Conservation (phyloP, 306 rosid genomes). For the Acmispon strigosus region DNA sequence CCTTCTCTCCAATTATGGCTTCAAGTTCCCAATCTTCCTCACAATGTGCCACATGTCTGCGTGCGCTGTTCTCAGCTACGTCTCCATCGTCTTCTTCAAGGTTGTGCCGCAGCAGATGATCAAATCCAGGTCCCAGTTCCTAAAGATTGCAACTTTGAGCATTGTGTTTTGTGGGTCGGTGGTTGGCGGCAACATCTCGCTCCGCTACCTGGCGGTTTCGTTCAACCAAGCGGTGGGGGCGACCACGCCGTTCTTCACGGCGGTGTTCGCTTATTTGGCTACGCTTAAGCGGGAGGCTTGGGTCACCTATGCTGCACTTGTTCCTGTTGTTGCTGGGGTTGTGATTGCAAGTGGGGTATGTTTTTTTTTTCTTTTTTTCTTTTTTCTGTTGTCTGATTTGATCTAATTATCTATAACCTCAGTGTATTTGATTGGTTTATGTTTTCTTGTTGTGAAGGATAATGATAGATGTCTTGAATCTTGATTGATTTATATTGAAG, state of each 20-base stretch:
- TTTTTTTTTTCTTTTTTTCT: neutral
- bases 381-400: neutral
- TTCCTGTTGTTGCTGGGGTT: conserved; percentile 96
- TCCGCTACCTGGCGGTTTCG: conserved; percentile 85
- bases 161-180: conserved; percentile 88
- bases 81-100: conserved; percentile 78
- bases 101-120: conserved; percentile 77
- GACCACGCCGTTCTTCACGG: conserved; percentile 94
- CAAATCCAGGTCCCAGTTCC: conserved; percentile 76
- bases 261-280: conserved; percentile 75
- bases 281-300: conserved; percentile 94
- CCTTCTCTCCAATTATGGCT: conserved; percentile 80
- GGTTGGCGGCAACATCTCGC: conserved; percentile 90
- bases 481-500: conserved; percentile 1
- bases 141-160: conserved; percentile 79
- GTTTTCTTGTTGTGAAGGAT: neutral
- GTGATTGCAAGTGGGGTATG: conserved; percentile 99
- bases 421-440: neutral
- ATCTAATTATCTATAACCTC: neutral
- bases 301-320: conserved; percentile 90
- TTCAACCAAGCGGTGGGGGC: conserved; percentile 98
- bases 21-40: conserved; percentile 92
- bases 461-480: neutral
- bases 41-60: conserved; percentile 99
- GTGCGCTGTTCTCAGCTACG: conserved; percentile 85